phyloP scores from a whole-genome alignment of 164 flowering plant species.

The Stephania cephalantha region DNA sequence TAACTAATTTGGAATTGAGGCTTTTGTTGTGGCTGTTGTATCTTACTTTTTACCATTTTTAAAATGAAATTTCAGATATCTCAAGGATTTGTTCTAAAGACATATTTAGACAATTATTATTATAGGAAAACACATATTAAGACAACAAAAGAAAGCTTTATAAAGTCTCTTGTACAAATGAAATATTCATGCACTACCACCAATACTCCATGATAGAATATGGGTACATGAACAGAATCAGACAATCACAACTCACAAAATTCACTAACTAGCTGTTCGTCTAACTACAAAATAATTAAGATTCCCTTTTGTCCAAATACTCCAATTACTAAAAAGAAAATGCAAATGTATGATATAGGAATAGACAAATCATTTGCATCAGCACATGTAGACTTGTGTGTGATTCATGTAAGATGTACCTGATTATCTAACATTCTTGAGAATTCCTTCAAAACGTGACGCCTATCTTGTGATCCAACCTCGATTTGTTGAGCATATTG shows the following conservation, averaged over 20 bases:
- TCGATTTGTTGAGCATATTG: slow-evolving; percentile 59
- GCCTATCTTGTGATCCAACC: slow-evolving; percentile 41
- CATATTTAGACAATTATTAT: neutral
- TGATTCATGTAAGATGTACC: slow-evolving; percentile 29
- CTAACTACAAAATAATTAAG: neutral
- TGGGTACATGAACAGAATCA: neutral
- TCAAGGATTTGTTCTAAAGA: neutral
- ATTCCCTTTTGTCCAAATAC: neutral
- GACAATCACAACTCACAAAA: neutral
- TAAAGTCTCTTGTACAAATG: neutral
- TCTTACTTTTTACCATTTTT: neutral
- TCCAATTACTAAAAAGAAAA: neutral
- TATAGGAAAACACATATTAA: neutral
- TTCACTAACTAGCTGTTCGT: neutral
- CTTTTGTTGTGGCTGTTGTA: too few species aligned
- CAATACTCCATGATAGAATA: neutral
- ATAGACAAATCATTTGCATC: neutral
- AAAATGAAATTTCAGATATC: neutral
- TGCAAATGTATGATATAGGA: neutral
- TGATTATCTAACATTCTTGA: slow-evolving; percentile 68
- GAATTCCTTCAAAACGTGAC: slow-evolving; percentile 58
- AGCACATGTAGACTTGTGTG: neutral
- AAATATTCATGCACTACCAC: neutral
- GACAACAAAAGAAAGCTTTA: too few species aligned
- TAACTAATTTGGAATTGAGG: too few species aligned